Conservation (phyloP, 139 green algal species). For the Closterium sp. region DNA sequence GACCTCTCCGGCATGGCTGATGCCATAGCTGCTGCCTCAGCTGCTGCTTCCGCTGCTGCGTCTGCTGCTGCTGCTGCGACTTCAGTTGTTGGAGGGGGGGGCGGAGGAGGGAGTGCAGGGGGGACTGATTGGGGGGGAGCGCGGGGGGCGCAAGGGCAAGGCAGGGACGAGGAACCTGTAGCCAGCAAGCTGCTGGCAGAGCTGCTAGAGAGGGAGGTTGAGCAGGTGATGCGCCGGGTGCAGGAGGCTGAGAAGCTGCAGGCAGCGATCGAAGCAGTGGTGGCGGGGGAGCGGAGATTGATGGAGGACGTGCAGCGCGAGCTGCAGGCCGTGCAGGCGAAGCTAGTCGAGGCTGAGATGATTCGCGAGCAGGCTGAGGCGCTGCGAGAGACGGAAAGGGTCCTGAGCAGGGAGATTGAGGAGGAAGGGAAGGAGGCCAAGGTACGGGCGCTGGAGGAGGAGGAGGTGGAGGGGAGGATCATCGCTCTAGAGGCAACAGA, state of each 20-base stretch:
- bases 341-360: neutral
- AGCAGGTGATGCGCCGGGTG: neutral
- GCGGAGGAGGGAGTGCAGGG: neutral
- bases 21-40: neutral
- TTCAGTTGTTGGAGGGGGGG: neutral
- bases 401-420: neutral
- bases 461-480: constrained; percentile 6
- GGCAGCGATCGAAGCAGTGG: neutral
- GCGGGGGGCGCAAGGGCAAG: neutral
- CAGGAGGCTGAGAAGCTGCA: neutral
- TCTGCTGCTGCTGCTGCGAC: neutral
- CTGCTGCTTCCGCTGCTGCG: neutral
- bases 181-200: neutral
- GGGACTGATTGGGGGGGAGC: neutral
- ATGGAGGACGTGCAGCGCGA: neutral
- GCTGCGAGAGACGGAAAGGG: neutral
- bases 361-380: constrained; percentile 4
- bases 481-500: neutral
- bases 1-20: neutral
- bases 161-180: neutral
- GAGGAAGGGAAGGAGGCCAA: neutral
- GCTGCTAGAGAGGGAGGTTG: neutral
- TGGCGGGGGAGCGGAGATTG: neutral
- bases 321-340: neutral
- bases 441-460: neutral